These are phyloP conservation scores for Viola odorata DNA, from an alignment of 345 rosid species.

Conservation along the genomic window DNA sequence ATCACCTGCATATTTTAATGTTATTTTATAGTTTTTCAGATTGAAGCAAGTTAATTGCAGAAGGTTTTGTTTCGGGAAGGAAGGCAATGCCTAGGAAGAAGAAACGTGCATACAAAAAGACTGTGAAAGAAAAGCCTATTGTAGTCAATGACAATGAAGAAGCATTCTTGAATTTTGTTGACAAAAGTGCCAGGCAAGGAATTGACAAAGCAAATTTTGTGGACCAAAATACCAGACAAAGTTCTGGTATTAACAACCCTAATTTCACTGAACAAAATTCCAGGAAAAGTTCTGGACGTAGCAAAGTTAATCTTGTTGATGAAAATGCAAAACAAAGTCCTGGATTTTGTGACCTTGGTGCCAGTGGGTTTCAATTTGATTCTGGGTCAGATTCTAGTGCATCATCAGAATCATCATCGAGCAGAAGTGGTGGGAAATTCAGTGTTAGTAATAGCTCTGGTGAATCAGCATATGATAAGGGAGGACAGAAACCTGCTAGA, in stretches of 20 bases:
- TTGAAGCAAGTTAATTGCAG: too few relatives aligned
- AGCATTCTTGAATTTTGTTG: slow-evolving; percentile 18
- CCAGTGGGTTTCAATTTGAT: neutral
- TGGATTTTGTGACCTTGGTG: neutral
- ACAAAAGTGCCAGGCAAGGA: slow-evolving; percentile 4
- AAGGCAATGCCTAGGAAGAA: slow-evolving; percentile 2
- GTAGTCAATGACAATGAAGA: slow-evolving; percentile 8
- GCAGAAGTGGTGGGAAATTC: neutral
- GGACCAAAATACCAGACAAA: too few relatives aligned
- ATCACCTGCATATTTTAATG: too few relatives aligned
- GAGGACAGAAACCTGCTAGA: neutral
- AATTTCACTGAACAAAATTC: too few relatives aligned
- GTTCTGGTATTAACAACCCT: too few relatives aligned
- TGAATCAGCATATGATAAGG: neutral
- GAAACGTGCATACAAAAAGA: slow-evolving; percentile 12
- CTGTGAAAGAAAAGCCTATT: neutral
- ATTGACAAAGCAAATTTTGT: neutral
- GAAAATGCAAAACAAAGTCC: neutral
- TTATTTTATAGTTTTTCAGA: too few relatives aligned
- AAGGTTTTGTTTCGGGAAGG: too few relatives aligned
- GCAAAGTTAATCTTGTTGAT: slow-evolving; percentile 11
- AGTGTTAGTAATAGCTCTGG: neutral
- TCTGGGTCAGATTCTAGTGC: neutral
- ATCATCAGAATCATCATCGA: neutral
- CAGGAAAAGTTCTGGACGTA: too few relatives aligned